These are phyloP conservation scores for Prunella vulgaris DNA, from an alignment of 257 asterid species.

Conservation along the genomic window DNA sequence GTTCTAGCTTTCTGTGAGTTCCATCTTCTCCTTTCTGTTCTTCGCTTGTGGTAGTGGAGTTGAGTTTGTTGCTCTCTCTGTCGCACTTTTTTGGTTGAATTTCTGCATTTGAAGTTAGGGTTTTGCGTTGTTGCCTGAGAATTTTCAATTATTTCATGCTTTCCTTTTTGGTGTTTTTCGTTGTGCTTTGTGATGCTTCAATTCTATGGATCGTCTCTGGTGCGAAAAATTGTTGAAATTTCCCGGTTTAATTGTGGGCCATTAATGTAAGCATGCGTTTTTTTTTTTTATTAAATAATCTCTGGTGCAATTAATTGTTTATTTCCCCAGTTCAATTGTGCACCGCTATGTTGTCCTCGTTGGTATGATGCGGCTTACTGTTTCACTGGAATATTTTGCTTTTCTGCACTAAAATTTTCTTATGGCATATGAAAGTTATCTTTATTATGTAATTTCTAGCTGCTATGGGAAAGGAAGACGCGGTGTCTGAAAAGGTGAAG, in stretches of 20 bases:
- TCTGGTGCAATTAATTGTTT: too few species aligned
- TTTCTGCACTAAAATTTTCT: background rate
- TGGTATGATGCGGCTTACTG: background rate
- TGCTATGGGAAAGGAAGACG: conserved; percentile 62
- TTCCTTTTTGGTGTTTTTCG: background rate
- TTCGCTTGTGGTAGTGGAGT: background rate
- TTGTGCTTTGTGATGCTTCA: background rate
- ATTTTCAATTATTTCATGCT: conserved; percentile 8
- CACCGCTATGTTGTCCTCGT: background rate
- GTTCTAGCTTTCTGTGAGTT: conserved; percentile 31
- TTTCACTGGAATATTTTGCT: background rate
- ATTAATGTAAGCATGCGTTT: too few species aligned
- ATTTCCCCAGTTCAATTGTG: background rate
- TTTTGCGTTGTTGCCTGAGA: conserved; percentile 18
- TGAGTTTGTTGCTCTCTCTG: background rate
- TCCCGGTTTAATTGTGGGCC: too few species aligned
- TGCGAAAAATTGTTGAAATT: background rate
- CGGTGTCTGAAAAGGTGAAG: conserved; percentile 39
- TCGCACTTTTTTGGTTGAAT: background rate
- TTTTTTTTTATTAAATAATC: too few species aligned
- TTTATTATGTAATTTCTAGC: conserved; percentile 10
- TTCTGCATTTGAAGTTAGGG: conserved; percentile 37
- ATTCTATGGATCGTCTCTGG: background rate
- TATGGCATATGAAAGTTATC: background rate
- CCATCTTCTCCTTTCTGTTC: background rate